Base-by-base conservation (phyloP, 2,329 filamentous ascomycete genomes). In the Cladophialophora exuberans region DNA sequence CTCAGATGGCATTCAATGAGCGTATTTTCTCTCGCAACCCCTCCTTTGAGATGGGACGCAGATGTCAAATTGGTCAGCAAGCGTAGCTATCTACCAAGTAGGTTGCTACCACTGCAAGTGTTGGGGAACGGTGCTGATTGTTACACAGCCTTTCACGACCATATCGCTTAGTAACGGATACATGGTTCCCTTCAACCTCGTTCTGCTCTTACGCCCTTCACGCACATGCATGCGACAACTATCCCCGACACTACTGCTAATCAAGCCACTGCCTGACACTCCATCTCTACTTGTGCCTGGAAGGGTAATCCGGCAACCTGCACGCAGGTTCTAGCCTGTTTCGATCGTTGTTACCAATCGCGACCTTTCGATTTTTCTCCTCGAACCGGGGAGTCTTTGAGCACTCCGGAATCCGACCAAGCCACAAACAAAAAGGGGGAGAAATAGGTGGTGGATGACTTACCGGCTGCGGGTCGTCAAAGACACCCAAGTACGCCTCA, bases 401-500 rank as follows among this genome's bases (percentile, higher is more conserved):
- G n/a, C n/a, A n/a, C n/a, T n/a, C n/a, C n/a, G n/a, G n/a, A n/a
- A n/a, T n/a, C n/a, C n/a, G n/a, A n/a, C n/a, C n/a, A n/a, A n/a
- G n/a, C n/a, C n/a, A n/a, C n/a, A n/a, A n/a, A n/a, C n/a, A n/a
- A n/a, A n/a, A n/a, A n/a, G n/a, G n/a, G n/a, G n/a, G 28, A 31
- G 28, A 13, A 31, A 31, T 31, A 31, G 28, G 7, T 31, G 28
- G 7, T 13, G 28, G 13, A 13, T 6, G 28, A 31, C 28, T 31
- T 31, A 38, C 35, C 18, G 35, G 35, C 35, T 38, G 35, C 17
- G 35, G 35, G 18, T 38, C 35, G 11, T 38, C 35, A 38, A 38
- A 38, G 2, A 17, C 35, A 15, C 35, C 35, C 35, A 36, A 42
- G 15, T 94, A 96, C 67, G 89, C 87, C 63, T 80, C 80, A 75